Evolutionary conservation across 228 moss, liverwort and hornwort genomes (phyloP).

Genomic region (Sphagnum fallax): DNA sequence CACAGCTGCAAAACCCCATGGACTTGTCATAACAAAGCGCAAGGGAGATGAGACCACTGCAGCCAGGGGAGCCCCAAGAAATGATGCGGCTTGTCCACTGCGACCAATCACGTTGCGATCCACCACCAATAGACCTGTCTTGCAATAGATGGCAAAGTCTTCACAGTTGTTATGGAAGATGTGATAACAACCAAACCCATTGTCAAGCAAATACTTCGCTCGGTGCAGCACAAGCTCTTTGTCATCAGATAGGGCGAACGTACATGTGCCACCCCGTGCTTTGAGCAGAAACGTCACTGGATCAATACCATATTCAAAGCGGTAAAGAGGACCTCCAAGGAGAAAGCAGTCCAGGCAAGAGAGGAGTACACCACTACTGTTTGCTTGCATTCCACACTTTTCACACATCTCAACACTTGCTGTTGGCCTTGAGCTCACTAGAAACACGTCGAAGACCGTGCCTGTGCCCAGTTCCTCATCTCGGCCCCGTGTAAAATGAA

Average conservation of each 20-base stretch:
- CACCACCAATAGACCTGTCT: slow-evolving; percentile 77
- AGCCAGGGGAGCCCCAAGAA: slow-evolving; percentile 91
- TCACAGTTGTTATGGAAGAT: slow-evolving; percentile 94
- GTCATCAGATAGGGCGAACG: slow-evolving; percentile 66
- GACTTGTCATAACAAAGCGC: slow-evolving; percentile 60
- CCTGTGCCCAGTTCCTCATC: slow-evolving; percentile 90
- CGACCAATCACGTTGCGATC: slow-evolving; percentile 82
- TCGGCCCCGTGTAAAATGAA: slow-evolving; percentile 94
- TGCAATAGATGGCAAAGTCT: slow-evolving; percentile 97
- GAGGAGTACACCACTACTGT: slow-evolving; percentile 65
- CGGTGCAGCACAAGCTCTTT: slow-evolving; percentile 70
- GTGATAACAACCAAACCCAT: slow-evolving; percentile 85
- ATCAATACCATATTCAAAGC: slow-evolving; percentile 74
- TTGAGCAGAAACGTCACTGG: slow-evolving; percentile 75
- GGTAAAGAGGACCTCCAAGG: slow-evolving; percentile 65
- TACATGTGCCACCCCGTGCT: slow-evolving; percentile 94
- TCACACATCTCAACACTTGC: slow-evolving; percentile 36
- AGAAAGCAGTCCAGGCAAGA: slow-evolving; percentile 88
- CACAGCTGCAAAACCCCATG: slow-evolving; percentile 65
- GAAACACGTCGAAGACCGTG: slow-evolving; percentile 60
- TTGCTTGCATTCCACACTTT: slow-evolving; percentile 69
- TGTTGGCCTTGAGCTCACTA: slow-evolving; percentile 71
- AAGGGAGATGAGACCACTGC: slow-evolving; percentile 87
- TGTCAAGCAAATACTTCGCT: slow-evolving; percentile 64
- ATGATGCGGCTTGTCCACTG: slow-evolving; percentile 88